Percentiles rank a stretch among this genome's conserved stretches.
Conservation (phyloP, 2,329 filamentous ascomycete genomes). For the Pseudocercospora crystallina region DNA sequence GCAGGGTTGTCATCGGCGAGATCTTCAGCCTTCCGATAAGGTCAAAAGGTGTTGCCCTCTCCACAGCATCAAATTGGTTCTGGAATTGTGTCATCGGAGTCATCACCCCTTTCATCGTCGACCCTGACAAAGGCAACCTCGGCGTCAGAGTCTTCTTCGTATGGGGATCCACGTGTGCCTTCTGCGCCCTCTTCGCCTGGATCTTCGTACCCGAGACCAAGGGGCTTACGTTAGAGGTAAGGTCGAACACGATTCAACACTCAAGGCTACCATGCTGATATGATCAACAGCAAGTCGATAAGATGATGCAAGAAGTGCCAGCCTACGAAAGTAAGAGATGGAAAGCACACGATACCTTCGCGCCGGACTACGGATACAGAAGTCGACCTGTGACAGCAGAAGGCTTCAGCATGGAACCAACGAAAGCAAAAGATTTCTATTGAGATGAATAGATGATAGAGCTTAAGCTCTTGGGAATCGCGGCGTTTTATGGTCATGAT, state of each 20-base stretch:
- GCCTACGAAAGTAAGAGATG: conserved; percentile 41
- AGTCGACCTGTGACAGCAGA: conserved; percentile 3
- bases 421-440: conserved; percentile 21
- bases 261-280: too few species aligned
- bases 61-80: conserved; percentile 72
- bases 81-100: conserved; percentile 56
- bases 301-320: conserved; percentile 49
- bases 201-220: conserved; percentile 42
- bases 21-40: conserved; percentile 72
- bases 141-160: conserved; percentile 49
- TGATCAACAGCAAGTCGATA: conserved; percentile 12
- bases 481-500: neutral
- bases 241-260: too few species aligned
- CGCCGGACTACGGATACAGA: conserved; percentile 21
- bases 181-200: conserved; percentile 38
- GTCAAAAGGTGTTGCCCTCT: conserved; percentile 67
- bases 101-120: conserved; percentile 73
- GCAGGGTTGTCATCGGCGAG: conserved; percentile 69
- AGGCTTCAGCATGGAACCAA: neutral
- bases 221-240: conserved; percentile 38
- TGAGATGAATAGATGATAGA: conserved; percentile 17
- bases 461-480: neutral
- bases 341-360: conserved; percentile 34
- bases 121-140: conserved; percentile 56
- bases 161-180: conserved; percentile 41